A percentile compares a stretch with the other conserved stretches of the same genome.
phyloP scores from a whole-genome alignment of 2,329 filamentous ascomycete genomes.

The Pseudocercospora fijiensis region DNA sequence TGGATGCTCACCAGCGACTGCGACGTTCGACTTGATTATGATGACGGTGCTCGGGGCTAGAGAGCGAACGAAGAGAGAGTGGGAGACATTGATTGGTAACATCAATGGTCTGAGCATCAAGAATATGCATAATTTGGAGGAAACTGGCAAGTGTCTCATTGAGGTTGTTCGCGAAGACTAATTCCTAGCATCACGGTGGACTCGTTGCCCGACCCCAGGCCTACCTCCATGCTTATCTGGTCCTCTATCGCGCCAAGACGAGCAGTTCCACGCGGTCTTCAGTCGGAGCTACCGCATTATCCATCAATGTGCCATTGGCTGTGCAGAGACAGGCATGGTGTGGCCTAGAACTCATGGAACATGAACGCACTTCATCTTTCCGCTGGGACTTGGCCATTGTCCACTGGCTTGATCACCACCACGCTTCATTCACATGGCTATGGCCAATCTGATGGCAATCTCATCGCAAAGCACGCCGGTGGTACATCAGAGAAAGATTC shows the following conservation, averaged over 20 bases:
- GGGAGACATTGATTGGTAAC: neutral
- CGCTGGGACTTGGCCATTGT: neutral
- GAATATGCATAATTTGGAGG: neutral
- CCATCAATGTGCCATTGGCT: neutral
- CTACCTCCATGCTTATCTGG: slow-evolving; percentile 5
- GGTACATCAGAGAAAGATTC: slow-evolving; percentile 39
- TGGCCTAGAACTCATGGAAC: neutral
- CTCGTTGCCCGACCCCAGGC: slow-evolving; percentile 2
- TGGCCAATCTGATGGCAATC: slow-evolving; percentile 38
- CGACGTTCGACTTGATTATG: neutral
- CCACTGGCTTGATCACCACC: neutral
- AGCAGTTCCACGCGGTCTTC: neutral
- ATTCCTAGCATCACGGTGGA: neutral
- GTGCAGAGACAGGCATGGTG: neutral
- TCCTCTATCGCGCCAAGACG: neutral
- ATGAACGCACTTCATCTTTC: neutral
- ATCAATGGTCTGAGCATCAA: neutral
- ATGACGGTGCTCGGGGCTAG: neutral
- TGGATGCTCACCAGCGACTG: slow-evolving; percentile 4
- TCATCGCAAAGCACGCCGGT: slow-evolving; percentile 40
- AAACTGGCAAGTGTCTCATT: neutral
- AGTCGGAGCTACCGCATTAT: neutral
- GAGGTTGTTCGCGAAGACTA: neutral
- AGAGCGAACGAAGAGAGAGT: slow-evolving; percentile 2
- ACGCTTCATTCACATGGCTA: neutral